Conservation (phyloP, 176 grass and related monocot species). For the Oryza officinalis region DNA sequence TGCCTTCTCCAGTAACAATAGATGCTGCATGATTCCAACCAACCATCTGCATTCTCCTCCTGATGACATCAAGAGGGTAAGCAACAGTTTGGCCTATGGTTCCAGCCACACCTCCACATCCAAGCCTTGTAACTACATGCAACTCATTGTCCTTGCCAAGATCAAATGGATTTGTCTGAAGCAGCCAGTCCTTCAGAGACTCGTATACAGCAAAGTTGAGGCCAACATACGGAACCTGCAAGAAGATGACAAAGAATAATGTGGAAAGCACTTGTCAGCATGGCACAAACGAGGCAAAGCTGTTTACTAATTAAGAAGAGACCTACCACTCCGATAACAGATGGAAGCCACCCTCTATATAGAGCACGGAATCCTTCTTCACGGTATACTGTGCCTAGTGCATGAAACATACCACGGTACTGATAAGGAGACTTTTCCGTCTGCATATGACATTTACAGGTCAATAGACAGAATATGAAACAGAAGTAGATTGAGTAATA, state of each 20-base stretch:
- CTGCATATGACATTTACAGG: constrained; percentile 41
- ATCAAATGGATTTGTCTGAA: constrained; percentile 62
- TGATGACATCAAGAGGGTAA: constrained; percentile 93
- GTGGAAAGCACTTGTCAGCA: not conserved
- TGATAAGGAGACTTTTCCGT: constrained; percentile 92
- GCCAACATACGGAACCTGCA: constrained; percentile 91
- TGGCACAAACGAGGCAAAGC: not conserved
- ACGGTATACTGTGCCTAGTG: constrained; percentile 86
- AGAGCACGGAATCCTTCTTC: constrained; percentile 98
- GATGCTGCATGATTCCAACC: constrained; percentile 91
- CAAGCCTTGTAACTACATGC: constrained; percentile 71
- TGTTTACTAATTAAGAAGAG: not conserved
- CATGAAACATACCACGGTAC: constrained; percentile 99
- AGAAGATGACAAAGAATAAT: constrained; percentile 24
- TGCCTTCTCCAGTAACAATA: constrained; percentile 69
- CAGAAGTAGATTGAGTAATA: not conserved
- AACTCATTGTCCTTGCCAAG: constrained; percentile 79
- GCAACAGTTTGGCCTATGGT: constrained; percentile 96
- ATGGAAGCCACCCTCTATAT: constrained; percentile 99
- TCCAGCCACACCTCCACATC: constrained; percentile 85
- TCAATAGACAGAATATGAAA: constrained; percentile 27
- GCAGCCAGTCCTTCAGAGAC: constrained; percentile 86
- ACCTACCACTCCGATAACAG: constrained; percentile 99
- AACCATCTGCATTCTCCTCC: constrained; percentile 99
- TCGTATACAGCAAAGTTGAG: constrained; percentile 97